A percentile compares a stretch with the other conserved stretches of the same genome.
These are phyloP conservation scores for Themeda triandra DNA, from an alignment of 176 grass and related monocot species.

Conservation along the genomic window DNA sequence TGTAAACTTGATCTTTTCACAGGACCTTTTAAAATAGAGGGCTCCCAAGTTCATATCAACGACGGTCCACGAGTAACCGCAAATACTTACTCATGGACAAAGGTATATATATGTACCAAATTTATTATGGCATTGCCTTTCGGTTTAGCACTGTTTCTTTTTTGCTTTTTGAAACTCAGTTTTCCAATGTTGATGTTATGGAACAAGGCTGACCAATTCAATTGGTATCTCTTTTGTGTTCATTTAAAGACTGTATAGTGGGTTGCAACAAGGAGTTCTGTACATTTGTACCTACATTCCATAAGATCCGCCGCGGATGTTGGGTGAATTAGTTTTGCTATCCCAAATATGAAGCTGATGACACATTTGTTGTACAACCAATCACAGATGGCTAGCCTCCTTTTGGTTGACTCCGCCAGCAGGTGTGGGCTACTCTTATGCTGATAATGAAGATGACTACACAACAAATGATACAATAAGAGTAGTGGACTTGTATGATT, in stretches of 20 bases:
- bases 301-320: too few species aligned
- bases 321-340: background rate
- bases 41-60: conserved; percentile 8
- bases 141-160: background rate
- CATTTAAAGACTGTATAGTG: background rate
- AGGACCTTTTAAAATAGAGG: conserved; percentile 62
- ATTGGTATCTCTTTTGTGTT: background rate
- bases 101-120: conserved; percentile 36
- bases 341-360: background rate
- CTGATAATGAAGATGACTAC: conserved; percentile 48
- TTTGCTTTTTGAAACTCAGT: too few species aligned
- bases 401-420: conserved; percentile 68
- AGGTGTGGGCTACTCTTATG: conserved; percentile 62
- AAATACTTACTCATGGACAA: conserved; percentile 62
- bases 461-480: conserved; percentile 43
- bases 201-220: background rate
- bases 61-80: conserved; percentile 24
- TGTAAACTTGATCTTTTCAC: background rate
- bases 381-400: conserved; percentile 45
- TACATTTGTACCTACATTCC: too few species aligned
- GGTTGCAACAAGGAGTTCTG: too few species aligned
- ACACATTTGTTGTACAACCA: background rate
- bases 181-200: background rate
- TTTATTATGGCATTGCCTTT: background rate
- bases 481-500: conserved; percentile 53